phyloP scores from a whole-genome alignment of 257 asterid genomes.

The Plantago major region DNA sequence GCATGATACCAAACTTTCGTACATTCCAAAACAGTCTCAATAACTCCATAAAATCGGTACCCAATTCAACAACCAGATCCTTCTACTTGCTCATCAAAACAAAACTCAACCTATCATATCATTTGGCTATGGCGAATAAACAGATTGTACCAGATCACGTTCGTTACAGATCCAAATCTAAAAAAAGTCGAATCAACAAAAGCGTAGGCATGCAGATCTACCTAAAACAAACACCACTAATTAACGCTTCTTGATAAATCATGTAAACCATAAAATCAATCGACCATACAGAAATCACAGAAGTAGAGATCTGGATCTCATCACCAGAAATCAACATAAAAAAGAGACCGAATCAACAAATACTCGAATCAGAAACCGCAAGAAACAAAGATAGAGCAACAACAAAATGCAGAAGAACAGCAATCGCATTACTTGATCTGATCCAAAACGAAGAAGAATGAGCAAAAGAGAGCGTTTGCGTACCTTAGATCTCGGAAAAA shows the following conservation, averaged over 20 bases:
- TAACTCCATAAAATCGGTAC: neutral
- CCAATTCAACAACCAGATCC: neutral
- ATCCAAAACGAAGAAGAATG: no score
- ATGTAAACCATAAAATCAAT: neutral
- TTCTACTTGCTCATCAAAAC: neutral
- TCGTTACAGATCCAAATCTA: neutral
- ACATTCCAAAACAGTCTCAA: neutral
- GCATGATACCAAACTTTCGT: neutral
- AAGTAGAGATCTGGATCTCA: constrained; percentile 22
- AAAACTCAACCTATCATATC: neutral
- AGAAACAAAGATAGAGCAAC: neutral
- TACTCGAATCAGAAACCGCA: neutral
- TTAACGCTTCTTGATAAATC: neutral
- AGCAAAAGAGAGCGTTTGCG: neutral
- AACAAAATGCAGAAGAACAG: constrained; percentile 2
- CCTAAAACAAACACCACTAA: neutral
- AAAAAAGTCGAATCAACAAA: neutral
- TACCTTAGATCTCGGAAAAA: constrained; percentile 11
- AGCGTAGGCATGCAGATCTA: constrained; percentile 21
- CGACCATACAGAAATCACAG: neutral
- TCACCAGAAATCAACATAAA: neutral
- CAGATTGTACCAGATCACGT: no score
- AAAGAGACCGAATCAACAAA: constrained; percentile 1
- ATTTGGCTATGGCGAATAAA: neutral
- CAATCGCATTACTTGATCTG: constrained; percentile 17